Evolutionary conservation across 2,329 filamentous ascomycete genomes (phyloP), one percentile per base, ranked within the genome.

Genomic region (Hortaea werneckii): DNA sequence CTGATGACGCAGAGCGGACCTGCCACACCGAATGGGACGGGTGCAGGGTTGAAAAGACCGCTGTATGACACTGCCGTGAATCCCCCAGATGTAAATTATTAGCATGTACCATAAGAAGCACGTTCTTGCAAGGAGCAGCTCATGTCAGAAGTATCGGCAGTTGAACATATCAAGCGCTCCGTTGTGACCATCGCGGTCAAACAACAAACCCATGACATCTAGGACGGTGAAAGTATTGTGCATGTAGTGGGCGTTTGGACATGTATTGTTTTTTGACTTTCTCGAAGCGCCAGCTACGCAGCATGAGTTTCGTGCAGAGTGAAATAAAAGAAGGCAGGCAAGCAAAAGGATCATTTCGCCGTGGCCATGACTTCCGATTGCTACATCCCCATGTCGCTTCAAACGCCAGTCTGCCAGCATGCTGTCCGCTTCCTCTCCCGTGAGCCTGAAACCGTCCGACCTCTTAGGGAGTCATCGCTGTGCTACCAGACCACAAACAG

Each of bases 1-100:
- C 37, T 47, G 29, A 43, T 26, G 34, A 68, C 66, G 6, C 67
- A 69, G 50, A 70, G 67, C 29, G 65, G 67, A 0, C 67, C 69
- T 27, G 65, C 67, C 2, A 70, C 68, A 8, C 68, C 68, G 0
- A 65, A 63, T 26, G 69, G 68, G 0, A 65, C 62, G 6, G 45
- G 10, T 56, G 67, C 28, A 66, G 69, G 40, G 37, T 28, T 43
- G 27, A 49, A 46, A 40, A 41, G 37, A 37, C 34, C 37, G 40
- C 43, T 20, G 20, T 20, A 20, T 20, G 20, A 20, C 20, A 20
- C 20, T 20, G 20, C 20, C 2, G 20, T 20, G 20, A 20, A 20
- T 20, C 20, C 20, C 4, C 20, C 20, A 4, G 20, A 20, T 20
- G 20, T 20, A 20, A 4, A 20, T 20, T 20, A 20, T 20, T 20